phyloP scores from a whole-genome alignment of 2,329 filamentous ascomycete species.

The Phoma sp. region DNA sequence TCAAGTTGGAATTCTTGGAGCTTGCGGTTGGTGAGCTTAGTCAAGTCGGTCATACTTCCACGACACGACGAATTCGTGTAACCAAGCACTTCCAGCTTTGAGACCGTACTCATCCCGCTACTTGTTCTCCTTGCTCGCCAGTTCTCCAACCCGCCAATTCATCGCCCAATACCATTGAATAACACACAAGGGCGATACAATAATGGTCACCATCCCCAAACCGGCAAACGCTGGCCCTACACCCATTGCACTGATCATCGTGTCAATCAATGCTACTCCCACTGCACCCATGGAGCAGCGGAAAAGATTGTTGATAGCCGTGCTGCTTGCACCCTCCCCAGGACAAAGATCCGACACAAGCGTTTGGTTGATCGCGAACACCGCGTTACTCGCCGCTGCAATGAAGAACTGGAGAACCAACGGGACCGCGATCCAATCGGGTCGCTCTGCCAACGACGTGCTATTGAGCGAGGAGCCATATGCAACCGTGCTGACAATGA shows the following conservation, averaged over 20 bases:
- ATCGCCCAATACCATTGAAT: neutral
- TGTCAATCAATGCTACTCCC: slow-evolving; percentile 65
- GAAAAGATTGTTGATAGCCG: slow-evolving; percentile 69
- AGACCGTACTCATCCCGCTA: no score
- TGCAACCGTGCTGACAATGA: neutral
- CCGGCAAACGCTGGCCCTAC: slow-evolving; percentile 57
- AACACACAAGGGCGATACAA: neutral
- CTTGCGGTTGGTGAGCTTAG: no score
- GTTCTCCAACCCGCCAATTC: neutral
- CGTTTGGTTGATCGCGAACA: slow-evolving; percentile 64
- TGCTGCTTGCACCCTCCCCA: slow-evolving; percentile 65
- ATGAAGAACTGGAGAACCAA: slow-evolving; percentile 38
- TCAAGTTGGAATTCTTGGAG: no score
- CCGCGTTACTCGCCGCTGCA: slow-evolving; percentile 42
- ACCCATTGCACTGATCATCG: slow-evolving; percentile 64
- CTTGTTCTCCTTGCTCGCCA: no score
- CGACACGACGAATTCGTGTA: no score
- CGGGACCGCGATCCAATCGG: slow-evolving; percentile 21
- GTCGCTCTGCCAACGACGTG: slow-evolving; percentile 29
- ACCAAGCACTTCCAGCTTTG: no score
- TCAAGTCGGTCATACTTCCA: no score
- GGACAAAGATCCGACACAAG: slow-evolving; percentile 70
- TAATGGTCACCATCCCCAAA: slow-evolving; percentile 13
- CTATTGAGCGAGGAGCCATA: slow-evolving; percentile 31
- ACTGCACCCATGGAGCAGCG: slow-evolving; percentile 67